phyloP scores from a whole-genome alignment of 2,329 filamentous ascomycete species.

The Plenodomus biglobosus region DNA sequence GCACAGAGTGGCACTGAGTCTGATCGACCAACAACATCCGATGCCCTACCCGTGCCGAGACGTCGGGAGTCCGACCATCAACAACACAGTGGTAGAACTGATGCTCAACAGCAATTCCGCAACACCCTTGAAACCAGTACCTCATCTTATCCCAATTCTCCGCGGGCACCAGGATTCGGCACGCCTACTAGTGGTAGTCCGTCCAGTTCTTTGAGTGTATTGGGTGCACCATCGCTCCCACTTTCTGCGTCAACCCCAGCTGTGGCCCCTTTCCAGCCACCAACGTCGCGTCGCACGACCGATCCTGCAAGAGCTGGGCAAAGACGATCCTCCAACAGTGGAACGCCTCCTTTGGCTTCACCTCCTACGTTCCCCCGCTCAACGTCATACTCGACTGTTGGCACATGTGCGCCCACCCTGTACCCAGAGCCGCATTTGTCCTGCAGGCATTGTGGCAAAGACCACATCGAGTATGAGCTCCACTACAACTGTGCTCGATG shows the following conservation, averaged over 20 bases:
- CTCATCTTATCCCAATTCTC: slow-evolving; percentile 35
- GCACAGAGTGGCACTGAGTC: slow-evolving; percentile 60
- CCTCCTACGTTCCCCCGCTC: slow-evolving; percentile 32
- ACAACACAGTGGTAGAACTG: slow-evolving; percentile 49
- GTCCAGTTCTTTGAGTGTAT: slow-evolving; percentile 27
- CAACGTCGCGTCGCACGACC: slow-evolving; percentile 35
- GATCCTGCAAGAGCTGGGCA: slow-evolving; percentile 30
- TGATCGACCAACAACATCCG: slow-evolving; percentile 36
- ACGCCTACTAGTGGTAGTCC: slow-evolving; percentile 29
- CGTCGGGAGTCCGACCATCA: slow-evolving; percentile 46
- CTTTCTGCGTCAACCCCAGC: slow-evolving; percentile 20
- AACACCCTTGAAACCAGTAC: slow-evolving; percentile 28
- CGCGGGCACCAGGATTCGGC: slow-evolving; percentile 31
- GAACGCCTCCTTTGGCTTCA: slow-evolving; percentile 29
- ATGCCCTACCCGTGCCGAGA: slow-evolving; percentile 23
- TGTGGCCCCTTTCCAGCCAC: slow-evolving; percentile 15
- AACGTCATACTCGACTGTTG: slow-evolving; percentile 30
- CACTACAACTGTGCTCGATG: slow-evolving; percentile 82
- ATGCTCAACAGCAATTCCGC: slow-evolving; percentile 40
- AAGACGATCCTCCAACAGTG: slow-evolving; percentile 23
- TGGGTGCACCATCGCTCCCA: slow-evolving; percentile 23
- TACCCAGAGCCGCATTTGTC: slow-evolving; percentile 71
- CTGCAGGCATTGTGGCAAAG: slow-evolving; percentile 70
- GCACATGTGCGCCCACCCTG: slow-evolving; percentile 36
- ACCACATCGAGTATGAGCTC: slow-evolving; percentile 78